phyloP scores from a whole-genome alignment of 2,329 filamentous ascomycete genomes.

The Aspergillus fijiensis region DNA sequence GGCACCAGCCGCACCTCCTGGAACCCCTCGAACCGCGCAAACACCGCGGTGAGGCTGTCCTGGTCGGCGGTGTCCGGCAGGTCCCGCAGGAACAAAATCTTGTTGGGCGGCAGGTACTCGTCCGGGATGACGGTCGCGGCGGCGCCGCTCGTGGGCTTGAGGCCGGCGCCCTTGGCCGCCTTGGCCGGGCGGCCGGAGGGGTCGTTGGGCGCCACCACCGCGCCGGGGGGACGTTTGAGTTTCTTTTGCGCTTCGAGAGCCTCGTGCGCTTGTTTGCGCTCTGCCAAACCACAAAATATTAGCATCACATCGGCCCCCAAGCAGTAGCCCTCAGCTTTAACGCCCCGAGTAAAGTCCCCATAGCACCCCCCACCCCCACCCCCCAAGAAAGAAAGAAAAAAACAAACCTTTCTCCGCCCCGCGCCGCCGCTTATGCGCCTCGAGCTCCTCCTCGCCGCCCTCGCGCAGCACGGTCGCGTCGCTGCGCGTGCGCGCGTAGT shows the following conservation, averaged over 20 bases:
- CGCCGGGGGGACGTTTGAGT: constrained; percentile 62
- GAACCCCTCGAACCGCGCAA: constrained; percentile 89
- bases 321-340: too few species aligned
- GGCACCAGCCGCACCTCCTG: constrained; percentile 88
- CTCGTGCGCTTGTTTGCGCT: constrained; percentile 78
- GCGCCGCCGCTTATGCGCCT: constrained; percentile 79
- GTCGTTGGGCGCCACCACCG: constrained; percentile 42
- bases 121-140: constrained; percentile 80
- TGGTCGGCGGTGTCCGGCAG: constrained; percentile 82
- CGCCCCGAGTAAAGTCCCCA: not conserved
- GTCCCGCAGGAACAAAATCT: constrained; percentile 92
- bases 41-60: constrained; percentile 75
- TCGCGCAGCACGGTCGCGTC: constrained; percentile 80
- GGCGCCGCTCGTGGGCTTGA: constrained; percentile 71
- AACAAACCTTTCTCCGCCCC: constrained; percentile 80
- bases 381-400: not conserved
- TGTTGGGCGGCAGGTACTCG: constrained; percentile 96
- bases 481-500: constrained; percentile 77
- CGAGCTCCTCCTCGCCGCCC: constrained; percentile 76
- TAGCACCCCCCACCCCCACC: not conserved
- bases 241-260: constrained; percentile 75
- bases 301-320: not conserved
- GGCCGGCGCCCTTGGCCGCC: constrained; percentile 66
- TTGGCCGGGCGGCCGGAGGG: constrained; percentile 62
- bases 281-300: constrained; percentile 36